Evolutionary conservation across 2,329 filamentous ascomycete species (phyloP), one percentile per base, ranked within the genome.

Genomic region (Cladophialophora chaetospira): DNA sequence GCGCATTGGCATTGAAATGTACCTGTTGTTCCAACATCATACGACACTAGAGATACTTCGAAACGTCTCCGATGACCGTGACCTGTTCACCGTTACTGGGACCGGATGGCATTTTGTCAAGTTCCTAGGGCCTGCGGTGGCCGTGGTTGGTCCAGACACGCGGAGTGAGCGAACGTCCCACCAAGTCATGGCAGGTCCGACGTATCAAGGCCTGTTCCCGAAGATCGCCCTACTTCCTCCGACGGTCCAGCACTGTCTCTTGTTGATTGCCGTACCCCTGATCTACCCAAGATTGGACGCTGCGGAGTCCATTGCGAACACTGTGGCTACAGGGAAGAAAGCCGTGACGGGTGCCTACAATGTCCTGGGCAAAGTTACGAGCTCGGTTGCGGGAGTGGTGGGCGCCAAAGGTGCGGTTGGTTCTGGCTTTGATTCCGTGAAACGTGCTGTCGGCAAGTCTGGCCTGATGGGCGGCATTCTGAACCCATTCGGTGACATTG

Each of bases 61-160:
- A 50, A 93, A 96, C 66, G 87, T 96, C 56, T 88, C 82, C 68
- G 89, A 89, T 44, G 94, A 99, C 68, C 82, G 86, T 45, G 94
- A 99, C 67, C 83, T 99, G 4, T 99, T 99, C 75, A 97, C 93
- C 1, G 88, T 99, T 53, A 97, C 94, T 0, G 93, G 94, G n/a
- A 88, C 88, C 17, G 94, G 94, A 5, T 99, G 94, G 94, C 94
- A 99, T 73, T 99, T 97, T 72, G 85, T 99, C 74, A 99, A 99
- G 74, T 97, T 89, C 67, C 83, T 99, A 4, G 94, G 94, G 0
- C 94, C 94, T 0, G 89, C 89, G 3, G 87, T 99, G 10, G 91
- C 91, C 0, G 88, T 96, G 0, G 87, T 96, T 48, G 94, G 93
- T 0, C 88, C 90, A 2, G 94, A 99, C 72, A 93, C 91, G 65